phyloP scores from a whole-genome alignment of 2,329 filamentous ascomycete genomes.

The Ophiocordyceps sinensis region DNA sequence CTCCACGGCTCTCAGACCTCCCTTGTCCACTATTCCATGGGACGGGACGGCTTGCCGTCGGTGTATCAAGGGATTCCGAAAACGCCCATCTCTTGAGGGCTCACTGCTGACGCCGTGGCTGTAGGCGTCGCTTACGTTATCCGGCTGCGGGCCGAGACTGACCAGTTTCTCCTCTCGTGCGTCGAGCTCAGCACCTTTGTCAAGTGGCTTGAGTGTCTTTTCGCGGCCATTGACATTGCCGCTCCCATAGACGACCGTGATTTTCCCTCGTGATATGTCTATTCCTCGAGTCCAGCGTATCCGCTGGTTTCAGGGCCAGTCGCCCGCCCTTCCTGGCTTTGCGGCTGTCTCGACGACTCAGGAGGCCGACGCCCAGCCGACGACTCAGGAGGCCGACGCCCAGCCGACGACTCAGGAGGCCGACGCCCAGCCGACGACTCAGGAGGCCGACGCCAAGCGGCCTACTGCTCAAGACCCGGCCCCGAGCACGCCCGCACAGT shows the following conservation, averaged over 20 bases:
- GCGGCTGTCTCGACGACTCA: neutral
- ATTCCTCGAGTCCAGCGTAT: slow-evolving; percentile 42
- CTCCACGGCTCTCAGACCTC: no score
- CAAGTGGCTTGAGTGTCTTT: slow-evolving; percentile 53
- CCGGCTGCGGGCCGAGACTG: slow-evolving; percentile 56
- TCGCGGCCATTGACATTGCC: slow-evolving; percentile 60
- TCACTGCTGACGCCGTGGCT: neutral
- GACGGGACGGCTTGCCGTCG: no score
- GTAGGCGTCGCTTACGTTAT: slow-evolving; percentile 49
- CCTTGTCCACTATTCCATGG: neutral
- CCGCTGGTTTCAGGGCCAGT: slow-evolving; percentile 31
- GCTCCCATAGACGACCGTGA: slow-evolving; percentile 56
- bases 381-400: no score
- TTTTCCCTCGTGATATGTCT: slow-evolving; percentile 45
- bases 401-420: no score
- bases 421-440: no score
- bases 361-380: slow-evolving; percentile 13
- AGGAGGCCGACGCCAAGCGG: slow-evolving; percentile 14
- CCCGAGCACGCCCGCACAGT: no score
- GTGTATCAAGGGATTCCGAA: no score
- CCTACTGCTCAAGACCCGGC: neutral
- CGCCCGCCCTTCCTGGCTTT: slow-evolving; percentile 11
- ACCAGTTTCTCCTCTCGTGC: slow-evolving; percentile 59
- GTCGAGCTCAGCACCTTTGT: slow-evolving; percentile 50
- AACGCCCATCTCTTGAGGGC: no score